Percentiles rank a stretch among this genome's conserved stretches.
These are phyloP conservation scores for Colletotrichum australisinense DNA, from an alignment of 2,329 filamentous ascomycete genomes.

Conservation along the genomic window DNA sequence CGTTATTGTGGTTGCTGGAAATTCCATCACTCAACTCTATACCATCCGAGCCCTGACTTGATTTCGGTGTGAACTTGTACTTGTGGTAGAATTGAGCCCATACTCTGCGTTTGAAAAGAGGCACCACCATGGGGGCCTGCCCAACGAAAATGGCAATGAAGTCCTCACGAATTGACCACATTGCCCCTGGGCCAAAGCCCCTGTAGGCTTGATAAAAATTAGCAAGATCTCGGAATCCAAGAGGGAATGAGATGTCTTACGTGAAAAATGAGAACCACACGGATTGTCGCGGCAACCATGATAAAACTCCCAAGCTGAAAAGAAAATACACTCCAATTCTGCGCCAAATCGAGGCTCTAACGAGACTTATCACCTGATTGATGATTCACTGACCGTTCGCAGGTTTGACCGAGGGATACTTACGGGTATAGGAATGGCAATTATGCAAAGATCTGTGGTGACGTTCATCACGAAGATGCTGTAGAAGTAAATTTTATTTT, in stretches of 20 bases:
- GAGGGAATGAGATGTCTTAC: slow-evolving; percentile 33
- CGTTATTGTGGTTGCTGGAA: neutral
- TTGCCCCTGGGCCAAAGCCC: slow-evolving; percentile 38
- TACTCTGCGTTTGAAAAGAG: slow-evolving; percentile 37
- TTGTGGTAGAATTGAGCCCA: slow-evolving; percentile 34
- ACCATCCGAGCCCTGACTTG: slow-evolving; percentile 24
- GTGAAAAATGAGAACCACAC: slow-evolving; percentile 44
- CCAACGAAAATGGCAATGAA: slow-evolving; percentile 47
- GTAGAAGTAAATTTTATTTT: slow-evolving; percentile 46
- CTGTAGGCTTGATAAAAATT: neutral
- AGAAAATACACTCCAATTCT: slow-evolving; percentile 45
- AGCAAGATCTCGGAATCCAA: neutral
- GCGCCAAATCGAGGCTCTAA: slow-evolving; percentile 43
- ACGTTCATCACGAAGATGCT: slow-evolving; percentile 48
- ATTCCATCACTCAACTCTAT: slow-evolving; percentile 29
- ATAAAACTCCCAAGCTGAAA: slow-evolving; percentile 46
- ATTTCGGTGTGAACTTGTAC: slow-evolving; percentile 9
- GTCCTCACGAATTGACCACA: slow-evolving; percentile 53
- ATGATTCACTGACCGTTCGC: neutral
- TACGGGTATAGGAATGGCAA: slow-evolving; percentile 48
- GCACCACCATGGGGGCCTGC: neutral
- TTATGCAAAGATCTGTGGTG: slow-evolving; percentile 47
- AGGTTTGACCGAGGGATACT: neutral
- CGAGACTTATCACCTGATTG: slow-evolving; percentile 40
- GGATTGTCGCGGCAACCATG: slow-evolving; percentile 44